Evolutionary conservation across 2,329 filamentous ascomycete genomes (phyloP), one percentile per base, ranked within the genome.

Genomic region (Monascus ruber): DNA sequence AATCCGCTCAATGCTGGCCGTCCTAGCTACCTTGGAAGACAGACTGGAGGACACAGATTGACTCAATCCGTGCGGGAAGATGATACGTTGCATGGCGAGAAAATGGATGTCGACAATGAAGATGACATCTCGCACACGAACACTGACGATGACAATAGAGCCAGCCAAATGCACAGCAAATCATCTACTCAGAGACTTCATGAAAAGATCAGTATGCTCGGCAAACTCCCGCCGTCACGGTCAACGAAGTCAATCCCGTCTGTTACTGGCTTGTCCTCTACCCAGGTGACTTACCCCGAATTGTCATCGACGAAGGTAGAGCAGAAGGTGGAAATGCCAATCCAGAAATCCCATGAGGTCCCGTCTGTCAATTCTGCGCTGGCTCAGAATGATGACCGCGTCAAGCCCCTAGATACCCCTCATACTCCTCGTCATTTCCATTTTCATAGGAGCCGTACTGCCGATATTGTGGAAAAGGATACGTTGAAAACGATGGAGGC

Each of bases 131-230:
- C 61, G 24, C 60, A 68, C 34, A 53, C 68, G 27, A 72, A 77
- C 24, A 64, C 67, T 1, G 70, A 71, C 31, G 59, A 59, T 6
- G 64, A 70, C 10, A 59, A 63, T 1, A 72, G 72, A 33, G 69
- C 70, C 26, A 71, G 73, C 5, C 74, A 71, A 48, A 61, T 73
- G 2, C 81, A 89, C 54, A 86, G 79, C 62, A 93, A 93, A 59
- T 88, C 86, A 0, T 93, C 91, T n/a, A 94, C 91, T 0, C 88
- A 96, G 59, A 74, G 85, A 33, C 70, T 98, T 10, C 87, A 94
- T 48, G 89, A 96, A 52, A 86, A 88, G 51, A 96, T 98, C 51
- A 94, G 80, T 45, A 76, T 80, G 71, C 70, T 83, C 31, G 74
- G 74, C 29, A 70, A 79, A 61, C 64, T 73, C 43, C 66, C 68